phyloP scores from a whole-genome alignment of 164 flowering plant species.

The Chimonanthus salicifolius region DNA sequence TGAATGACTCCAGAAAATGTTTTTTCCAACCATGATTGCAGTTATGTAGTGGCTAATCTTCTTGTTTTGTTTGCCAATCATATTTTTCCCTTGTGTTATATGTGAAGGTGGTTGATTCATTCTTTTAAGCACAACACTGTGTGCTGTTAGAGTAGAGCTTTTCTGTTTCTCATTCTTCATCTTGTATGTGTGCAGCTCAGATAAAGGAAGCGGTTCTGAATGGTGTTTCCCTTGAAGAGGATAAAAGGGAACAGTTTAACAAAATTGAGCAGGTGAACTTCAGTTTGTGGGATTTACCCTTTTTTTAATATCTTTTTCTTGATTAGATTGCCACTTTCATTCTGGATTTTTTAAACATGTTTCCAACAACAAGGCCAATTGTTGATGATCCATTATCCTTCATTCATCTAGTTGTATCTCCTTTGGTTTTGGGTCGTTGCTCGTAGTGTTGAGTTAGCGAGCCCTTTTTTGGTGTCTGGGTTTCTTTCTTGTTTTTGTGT shows the following conservation, averaged over 20 bases:
- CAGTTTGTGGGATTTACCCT: background rate
- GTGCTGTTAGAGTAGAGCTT: background rate
- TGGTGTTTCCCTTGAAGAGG: constrained; percentile 93
- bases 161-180: background rate
- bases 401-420: background rate
- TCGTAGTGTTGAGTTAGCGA: too few species aligned
- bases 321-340: background rate
- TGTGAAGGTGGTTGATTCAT: background rate
- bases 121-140: background rate
- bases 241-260: constrained; percentile 73
- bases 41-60: background rate
- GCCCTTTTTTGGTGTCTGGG: background rate
- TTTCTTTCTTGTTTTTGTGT: background rate
- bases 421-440: too few species aligned
- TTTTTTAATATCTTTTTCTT: background rate
- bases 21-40: too few species aligned
- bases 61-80: background rate
- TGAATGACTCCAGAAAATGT: too few species aligned
- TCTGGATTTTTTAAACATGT: background rate
- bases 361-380: background rate
- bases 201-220: constrained; percentile 87
- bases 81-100: background rate
- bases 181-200: constrained; percentile 45
- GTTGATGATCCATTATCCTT: background rate
- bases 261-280: constrained; percentile 74